These are phyloP conservation scores for Calocybe indica DNA, from an alignment of 768 basidiomycete genomes.

Conservation along the genomic window DNA sequence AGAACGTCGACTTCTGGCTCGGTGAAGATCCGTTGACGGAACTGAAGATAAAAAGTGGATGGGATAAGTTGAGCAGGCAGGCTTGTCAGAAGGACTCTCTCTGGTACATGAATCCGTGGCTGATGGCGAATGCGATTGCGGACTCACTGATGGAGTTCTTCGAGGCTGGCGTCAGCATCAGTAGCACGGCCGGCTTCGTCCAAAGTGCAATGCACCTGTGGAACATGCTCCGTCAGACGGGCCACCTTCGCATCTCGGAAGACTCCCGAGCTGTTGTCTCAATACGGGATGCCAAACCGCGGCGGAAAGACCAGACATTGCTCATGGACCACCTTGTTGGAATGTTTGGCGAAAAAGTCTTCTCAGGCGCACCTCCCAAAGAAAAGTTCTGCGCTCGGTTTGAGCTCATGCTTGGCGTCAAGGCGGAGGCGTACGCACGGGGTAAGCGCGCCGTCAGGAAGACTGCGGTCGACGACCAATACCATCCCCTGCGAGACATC, in stretches of 20 bases:
- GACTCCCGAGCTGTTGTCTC: background rate
- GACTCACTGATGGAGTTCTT: constrained; percentile 1
- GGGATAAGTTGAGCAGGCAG: constrained; percentile 2
- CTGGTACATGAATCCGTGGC: constrained; percentile 4
- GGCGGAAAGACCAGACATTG: background rate
- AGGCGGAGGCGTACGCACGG: background rate
- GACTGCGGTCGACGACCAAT: background rate
- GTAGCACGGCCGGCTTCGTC: constrained; percentile 3
- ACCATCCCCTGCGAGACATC: too few relatives aligned
- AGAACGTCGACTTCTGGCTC: background rate
- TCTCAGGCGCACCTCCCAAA: constrained; percentile 4
- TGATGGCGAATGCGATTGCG: constrained; percentile 1
- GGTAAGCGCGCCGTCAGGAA: background rate
- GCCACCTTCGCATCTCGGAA: constrained; percentile 1
- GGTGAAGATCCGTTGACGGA: background rate
- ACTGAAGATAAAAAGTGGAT: background rate
- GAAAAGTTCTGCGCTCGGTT: background rate
- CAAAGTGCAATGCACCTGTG: constrained; percentile 6
- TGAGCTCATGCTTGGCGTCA: constrained; percentile 2
- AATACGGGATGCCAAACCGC: background rate
- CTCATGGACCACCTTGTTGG: constrained; percentile 2
- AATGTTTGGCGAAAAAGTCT: constrained; percentile 1
- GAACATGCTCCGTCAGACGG: constrained; percentile 6
- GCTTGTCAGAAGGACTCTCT: constrained; percentile 1
- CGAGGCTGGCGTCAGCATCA: background rate